phyloP scores from a whole-genome alignment of 2,329 filamentous ascomycete genomes.

The Hymenoscyphus linearis region DNA sequence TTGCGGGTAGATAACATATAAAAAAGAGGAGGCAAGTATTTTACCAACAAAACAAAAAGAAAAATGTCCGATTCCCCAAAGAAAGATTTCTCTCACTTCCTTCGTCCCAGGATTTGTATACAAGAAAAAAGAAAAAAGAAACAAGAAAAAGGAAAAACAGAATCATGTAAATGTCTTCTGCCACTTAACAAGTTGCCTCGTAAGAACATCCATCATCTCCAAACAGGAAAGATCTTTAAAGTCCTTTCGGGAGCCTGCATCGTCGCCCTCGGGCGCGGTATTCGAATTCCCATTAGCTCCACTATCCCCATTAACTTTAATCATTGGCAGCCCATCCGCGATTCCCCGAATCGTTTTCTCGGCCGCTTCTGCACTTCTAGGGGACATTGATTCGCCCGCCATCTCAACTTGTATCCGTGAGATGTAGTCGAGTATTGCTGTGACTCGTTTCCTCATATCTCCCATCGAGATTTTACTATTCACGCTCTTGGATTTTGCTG shows the following conservation, averaged over 20 bases:
- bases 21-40: not conserved
- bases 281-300: slow-evolving; percentile 25
- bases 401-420: slow-evolving; percentile 83
- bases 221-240: slow-evolving; percentile 65
- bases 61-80: not conserved
- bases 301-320: slow-evolving; percentile 35
- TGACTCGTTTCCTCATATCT: slow-evolving; percentile 80
- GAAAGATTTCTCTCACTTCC: not conserved
- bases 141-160: not conserved
- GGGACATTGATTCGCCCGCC: slow-evolving; percentile 54
- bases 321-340: slow-evolving; percentile 32
- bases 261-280: slow-evolving; percentile 24
- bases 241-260: slow-evolving; percentile 39
- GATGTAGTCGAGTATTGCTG: slow-evolving; percentile 85
- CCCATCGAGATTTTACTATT: slow-evolving; percentile 69
- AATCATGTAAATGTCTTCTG: slow-evolving; percentile 31
- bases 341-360: slow-evolving; percentile 32
- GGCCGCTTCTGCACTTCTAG: slow-evolving; percentile 36
- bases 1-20: too few species aligned
- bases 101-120: not conserved
- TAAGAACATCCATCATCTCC: slow-evolving; percentile 38
- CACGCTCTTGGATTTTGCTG: slow-evolving; percentile 31
- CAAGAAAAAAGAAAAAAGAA: not conserved
- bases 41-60: too few species aligned
- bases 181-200: slow-evolving; percentile 35